Percentiles rank a stretch among this genome's conserved stretches.
Conservation (phyloP, 2,329 filamentous ascomycete genomes). For the Graphilbum fragrans region DNA sequence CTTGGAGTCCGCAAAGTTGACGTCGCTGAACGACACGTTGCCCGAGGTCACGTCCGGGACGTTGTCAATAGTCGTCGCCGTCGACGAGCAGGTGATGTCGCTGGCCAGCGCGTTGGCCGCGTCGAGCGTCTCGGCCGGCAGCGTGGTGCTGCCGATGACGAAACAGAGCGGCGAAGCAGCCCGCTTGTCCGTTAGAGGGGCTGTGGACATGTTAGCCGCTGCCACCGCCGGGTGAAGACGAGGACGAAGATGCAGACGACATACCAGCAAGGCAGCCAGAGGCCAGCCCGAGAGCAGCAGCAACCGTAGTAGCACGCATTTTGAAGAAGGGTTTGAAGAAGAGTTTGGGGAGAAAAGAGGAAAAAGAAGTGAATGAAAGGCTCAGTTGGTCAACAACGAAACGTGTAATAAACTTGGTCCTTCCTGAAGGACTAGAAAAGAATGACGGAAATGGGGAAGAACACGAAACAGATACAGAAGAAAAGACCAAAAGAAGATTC, state of each 20-base stretch:
- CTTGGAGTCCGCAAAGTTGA: slow-evolving; percentile 41
- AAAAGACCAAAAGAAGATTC: too few relatives aligned
- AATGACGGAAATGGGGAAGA: too few relatives aligned
- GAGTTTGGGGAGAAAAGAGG: background rate
- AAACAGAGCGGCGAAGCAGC: slow-evolving; percentile 28
- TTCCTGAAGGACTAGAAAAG: too few relatives aligned
- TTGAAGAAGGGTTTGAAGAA: too few relatives aligned
- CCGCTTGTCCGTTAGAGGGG: slow-evolving; percentile 1
- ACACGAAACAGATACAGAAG: background rate
- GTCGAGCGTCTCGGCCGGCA: slow-evolving; percentile 37
- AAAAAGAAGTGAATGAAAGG: too few relatives aligned
- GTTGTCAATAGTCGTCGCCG: slow-evolving; percentile 32
- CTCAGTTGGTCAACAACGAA: too few relatives aligned
- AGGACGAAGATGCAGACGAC: background rate
- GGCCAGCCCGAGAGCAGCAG: too few relatives aligned
- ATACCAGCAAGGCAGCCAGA: background rate
- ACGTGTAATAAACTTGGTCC: too few relatives aligned
- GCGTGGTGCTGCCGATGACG: slow-evolving; percentile 33
- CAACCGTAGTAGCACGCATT: too few relatives aligned
- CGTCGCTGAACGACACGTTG: slow-evolving; percentile 33
- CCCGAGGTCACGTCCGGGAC: slow-evolving; percentile 46
- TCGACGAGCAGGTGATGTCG: slow-evolving; percentile 35
- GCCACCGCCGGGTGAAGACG: too few relatives aligned
- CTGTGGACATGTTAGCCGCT: background rate
- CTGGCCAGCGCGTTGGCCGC: slow-evolving; percentile 27